Percentiles rank a stretch among this genome's conserved stretches.
phyloP scores from a whole-genome alignment of 495 filamentous ascomycete genomes.

The Pyrenula massariospora region DNA sequence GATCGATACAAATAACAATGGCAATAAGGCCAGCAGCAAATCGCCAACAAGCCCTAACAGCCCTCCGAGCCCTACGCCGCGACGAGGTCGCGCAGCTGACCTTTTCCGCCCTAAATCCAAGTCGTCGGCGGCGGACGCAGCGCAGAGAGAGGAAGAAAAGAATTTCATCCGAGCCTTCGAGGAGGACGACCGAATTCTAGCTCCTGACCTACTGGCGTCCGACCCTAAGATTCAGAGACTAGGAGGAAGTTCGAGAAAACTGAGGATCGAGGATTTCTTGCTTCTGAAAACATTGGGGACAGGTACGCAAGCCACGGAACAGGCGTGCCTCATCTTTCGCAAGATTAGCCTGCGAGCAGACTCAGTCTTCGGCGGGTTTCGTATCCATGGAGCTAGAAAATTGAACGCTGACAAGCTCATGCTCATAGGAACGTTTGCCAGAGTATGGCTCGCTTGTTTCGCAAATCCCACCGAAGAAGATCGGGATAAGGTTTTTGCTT shows the following conservation, averaged over 20 bases:
- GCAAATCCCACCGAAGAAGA: conserved; percentile 40
- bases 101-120: background rate
- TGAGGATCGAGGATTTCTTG: conserved; percentile 64
- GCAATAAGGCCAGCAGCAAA: background rate
- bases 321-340: conserved; percentile 7
- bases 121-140: background rate
- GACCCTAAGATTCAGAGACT: conserved; percentile 45
- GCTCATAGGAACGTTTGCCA: conserved; percentile 76
- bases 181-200: conserved; percentile 36
- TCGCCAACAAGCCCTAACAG: background rate
- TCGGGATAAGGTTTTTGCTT: conserved; percentile 69
- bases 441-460: conserved; percentile 76
- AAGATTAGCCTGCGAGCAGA: too few relatives aligned
- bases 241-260: conserved; percentile 38
- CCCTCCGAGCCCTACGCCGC: background rate
- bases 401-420: conserved; percentile 7
- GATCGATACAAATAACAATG: background rate
- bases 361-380: background rate
- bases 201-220: conserved; percentile 29
- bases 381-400: background rate
- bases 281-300: conserved; percentile 86
- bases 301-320: conserved; percentile 34
- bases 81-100: background rate
- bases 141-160: conserved; percentile 14
- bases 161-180: conserved; percentile 29